Conservation (phyloP, 1,284 basidiomycete species). For the Fistulinella cinereoalba region DNA sequence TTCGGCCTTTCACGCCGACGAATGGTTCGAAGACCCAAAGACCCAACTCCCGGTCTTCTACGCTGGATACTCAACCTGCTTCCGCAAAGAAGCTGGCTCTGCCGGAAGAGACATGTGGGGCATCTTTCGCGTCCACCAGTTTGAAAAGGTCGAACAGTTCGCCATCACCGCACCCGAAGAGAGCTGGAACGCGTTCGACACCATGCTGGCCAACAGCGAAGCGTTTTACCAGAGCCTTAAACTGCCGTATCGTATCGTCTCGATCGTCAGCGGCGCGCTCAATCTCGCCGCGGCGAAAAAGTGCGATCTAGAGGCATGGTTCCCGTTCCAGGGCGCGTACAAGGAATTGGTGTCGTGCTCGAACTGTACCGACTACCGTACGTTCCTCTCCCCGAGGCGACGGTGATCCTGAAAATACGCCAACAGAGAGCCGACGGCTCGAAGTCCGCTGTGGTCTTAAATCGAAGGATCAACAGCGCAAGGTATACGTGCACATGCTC, state of each 20-base stretch:
- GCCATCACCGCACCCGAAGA: conserved; percentile 91
- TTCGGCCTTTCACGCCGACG: conserved; percentile 91
- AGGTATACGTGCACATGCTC: conserved; percentile 95
- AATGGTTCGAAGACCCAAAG: conserved; percentile 95
- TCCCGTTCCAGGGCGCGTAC: conserved; percentile 95
- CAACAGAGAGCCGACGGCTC: conserved; percentile 82
- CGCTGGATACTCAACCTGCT: conserved; percentile 91
- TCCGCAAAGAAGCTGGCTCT: conserved; percentile 97
- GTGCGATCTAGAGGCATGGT: conserved; percentile 98
- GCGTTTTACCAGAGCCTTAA: conserved; percentile 95
- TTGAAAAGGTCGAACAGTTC: conserved; percentile 99
- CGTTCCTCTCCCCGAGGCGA: conserved; percentile 40
- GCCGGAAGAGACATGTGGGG: conserved; percentile 99
- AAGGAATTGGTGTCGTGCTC: conserved; percentile 94
- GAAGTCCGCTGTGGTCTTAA: conserved; percentile 91
- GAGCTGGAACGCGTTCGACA: conserved; percentile 92
- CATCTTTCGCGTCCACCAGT: conserved; percentile 99
- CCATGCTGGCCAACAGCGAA: conserved; percentile 88
- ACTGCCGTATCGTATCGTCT: conserved; percentile 88
- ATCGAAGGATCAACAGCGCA: conserved; percentile 80
- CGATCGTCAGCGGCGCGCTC: conserved; percentile 94
- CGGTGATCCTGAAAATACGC: no score
- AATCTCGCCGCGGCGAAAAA: conserved; percentile 98
- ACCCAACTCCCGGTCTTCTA: conserved; percentile 88
- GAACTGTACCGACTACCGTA: conserved; percentile 94